phyloP scores from a whole-genome alignment of 768 basidiomycete genomes.

The Lactifluus subvellereus region DNA sequence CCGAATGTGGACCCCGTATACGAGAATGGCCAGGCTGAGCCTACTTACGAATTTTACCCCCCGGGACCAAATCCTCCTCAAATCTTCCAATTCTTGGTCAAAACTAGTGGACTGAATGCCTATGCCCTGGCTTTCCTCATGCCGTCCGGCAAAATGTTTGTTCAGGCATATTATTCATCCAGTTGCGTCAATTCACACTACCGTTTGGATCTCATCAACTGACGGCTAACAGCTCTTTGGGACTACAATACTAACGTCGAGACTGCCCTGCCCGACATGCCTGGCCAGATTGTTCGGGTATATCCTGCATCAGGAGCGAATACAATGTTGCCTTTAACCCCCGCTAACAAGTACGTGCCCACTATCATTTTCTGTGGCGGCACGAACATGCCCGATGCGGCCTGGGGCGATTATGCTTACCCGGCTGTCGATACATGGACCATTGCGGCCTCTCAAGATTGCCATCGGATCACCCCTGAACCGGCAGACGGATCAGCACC shows the following conservation, averaged over 20 bases:
- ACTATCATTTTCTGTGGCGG: conserved; percentile 8
- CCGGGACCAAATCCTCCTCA: neutral
- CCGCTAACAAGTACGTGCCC: neutral
- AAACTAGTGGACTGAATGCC: conserved; percentile 5
- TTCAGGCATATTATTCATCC: conserved; percentile 10
- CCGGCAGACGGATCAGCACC: conserved; percentile 1
- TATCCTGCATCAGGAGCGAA: conserved; percentile 12
- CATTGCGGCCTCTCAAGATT: neutral
- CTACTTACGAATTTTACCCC: conserved; percentile 5
- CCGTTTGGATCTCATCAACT: neutral
- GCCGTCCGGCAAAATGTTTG: conserved; percentile 6
- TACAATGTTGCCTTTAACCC: conserved; percentile 9
- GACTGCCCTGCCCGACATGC: conserved; percentile 6
- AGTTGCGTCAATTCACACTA: neutral
- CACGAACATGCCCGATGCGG: neutral
- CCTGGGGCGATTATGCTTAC: neutral
- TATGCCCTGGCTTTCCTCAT: conserved; percentile 3
- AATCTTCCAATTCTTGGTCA: neutral
- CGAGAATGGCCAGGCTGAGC: neutral
- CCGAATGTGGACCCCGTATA: neutral
- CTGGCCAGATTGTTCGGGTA: conserved; percentile 5
- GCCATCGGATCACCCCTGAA: conserved; percentile 8
- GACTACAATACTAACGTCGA: conserved; percentile 1
- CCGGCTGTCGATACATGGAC: neutral
- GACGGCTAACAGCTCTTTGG: conserved; percentile 8